Percentiles rank a stretch among this genome's conserved stretches.
phyloP scores from a whole-genome alignment of 1,139 yeast genomes.

The Magnusiomyces fungicola region DNA sequence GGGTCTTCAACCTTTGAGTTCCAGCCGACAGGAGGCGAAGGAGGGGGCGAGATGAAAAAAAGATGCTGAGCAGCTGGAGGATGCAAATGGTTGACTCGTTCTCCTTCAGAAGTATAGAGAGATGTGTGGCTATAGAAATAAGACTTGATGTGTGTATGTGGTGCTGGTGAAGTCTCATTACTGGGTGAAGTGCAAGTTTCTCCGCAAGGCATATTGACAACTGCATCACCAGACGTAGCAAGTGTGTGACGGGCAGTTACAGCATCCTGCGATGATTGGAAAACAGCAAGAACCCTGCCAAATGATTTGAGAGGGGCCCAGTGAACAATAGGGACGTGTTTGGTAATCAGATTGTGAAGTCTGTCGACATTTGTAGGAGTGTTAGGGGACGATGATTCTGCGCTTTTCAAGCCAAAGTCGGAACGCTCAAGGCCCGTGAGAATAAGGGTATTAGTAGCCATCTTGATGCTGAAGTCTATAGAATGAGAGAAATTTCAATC shows the following conservation, averaged over 20 bases:
- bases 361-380: constrained; percentile 3
- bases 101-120: constrained; percentile 15
- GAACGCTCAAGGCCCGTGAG: constrained; percentile 19
- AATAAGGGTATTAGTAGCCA: constrained; percentile 21
- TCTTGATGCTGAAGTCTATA: neutral
- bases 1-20: constrained; percentile 31
- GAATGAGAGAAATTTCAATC: too few relatives aligned
- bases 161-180: neutral
- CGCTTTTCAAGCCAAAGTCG: constrained; percentile 13
- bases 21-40: constrained; percentile 41
- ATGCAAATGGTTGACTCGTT: constrained; percentile 23
- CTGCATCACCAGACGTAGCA: neutral
- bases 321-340: constrained; percentile 21
- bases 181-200: neutral
- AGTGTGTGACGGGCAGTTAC: constrained; percentile 20
- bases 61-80: constrained; percentile 37
- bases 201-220: too few relatives aligned
- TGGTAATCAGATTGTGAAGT: constrained; percentile 1
- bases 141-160: constrained; percentile 16
- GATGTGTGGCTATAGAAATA: constrained; percentile 23
- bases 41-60: constrained; percentile 39
- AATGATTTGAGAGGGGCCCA: constrained; percentile 34
- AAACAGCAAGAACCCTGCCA: constrained; percentile 33
- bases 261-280: constrained; percentile 26
- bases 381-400: neutral